Evolutionary conservation across 129 eudicot genomes (phyloP).

Genomic region (Helichrysum umbraculigerum): DNA sequence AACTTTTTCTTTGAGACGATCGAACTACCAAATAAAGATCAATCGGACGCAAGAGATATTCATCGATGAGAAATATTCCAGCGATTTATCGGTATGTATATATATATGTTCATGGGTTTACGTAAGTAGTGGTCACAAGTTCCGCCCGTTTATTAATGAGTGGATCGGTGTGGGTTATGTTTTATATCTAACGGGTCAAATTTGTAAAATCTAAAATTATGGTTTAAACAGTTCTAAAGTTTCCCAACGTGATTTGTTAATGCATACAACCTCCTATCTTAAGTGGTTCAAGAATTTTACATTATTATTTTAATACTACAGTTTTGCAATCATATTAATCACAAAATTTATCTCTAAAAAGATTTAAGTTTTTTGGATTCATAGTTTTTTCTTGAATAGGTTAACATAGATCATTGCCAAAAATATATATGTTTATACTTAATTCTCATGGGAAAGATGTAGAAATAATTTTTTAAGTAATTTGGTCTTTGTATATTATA

Average conservation of each 20-base stretch:
- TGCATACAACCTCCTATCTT: background rate
- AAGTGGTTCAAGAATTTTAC: background rate
- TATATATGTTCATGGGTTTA: background rate
- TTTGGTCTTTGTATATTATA: background rate
- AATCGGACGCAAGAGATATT: slow-evolving; percentile 45
- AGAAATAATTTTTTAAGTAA: background rate
- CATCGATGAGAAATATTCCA: slow-evolving; percentile 67
- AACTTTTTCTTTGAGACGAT: slow-evolving; percentile 62
- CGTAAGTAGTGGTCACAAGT: slow-evolving; percentile 12
- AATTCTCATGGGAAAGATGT: background rate
- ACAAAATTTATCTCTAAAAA: background rate
- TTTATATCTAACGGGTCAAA: background rate
- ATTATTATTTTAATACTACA: background rate
- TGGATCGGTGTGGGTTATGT: background rate
- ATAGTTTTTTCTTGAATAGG: background rate
- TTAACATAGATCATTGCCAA: slow-evolving; percentile 6
- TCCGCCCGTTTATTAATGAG: background rate
- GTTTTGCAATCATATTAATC: background rate
- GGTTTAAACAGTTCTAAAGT: background rate
- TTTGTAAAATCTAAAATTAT: slow-evolving; percentile 1
- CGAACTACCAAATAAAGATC: slow-evolving; percentile 69
- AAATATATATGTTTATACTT: background rate
- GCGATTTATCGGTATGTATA: slow-evolving; percentile 62
- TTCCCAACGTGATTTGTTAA: background rate
- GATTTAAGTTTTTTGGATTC: background rate